Base-by-base conservation (phyloP, 2,329 filamentous ascomycete genomes). In the Ascocoryne sarcoides region DNA sequence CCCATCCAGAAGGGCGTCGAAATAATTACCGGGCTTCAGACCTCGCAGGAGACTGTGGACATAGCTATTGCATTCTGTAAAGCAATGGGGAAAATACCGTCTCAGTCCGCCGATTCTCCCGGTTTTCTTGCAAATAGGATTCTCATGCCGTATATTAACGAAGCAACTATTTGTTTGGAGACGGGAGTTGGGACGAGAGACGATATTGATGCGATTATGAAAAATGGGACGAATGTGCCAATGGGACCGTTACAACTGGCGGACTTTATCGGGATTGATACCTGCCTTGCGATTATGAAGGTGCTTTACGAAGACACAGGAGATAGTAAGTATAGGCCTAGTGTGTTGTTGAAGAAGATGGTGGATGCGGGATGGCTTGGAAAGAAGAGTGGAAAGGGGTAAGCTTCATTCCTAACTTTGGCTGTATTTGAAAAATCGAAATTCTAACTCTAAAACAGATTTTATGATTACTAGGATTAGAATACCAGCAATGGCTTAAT, bases 101-200 rank as follows among this genome's bases (percentile, higher is more conserved):
- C 89, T 3, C 76, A 84, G 20, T 94, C 87, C 10, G 84, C 85
- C 12, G 92, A 98, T 63, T 79, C 84, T 0, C 92, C 92, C 0
- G 92, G 92, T 1, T 98, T 98, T 69, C 70, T 98, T 17, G 92
- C 92, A 21, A 98, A 98, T 63, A 75, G 92, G 8, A 98, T 98
- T 46, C 68, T 98, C 44, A 98, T 98, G 92, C 92, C 92, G 0
- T 98, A 98, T 62, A 95, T 98, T 69, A 98, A 98, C 62, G 92
- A 98, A 67, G 92, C 93, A 7, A 73, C 98, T 53, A 90, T 95
- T 49, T 98, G 92, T 63, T 71, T 98, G 10, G 92, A 98, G 67
- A 95, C 92, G 0, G 85, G 86, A 3, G 79, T 98, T 0, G 92
- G 92, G 14, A 75, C 77, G 49, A 82, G 84, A 53, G 89, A 96